Percentiles rank a stretch among this genome's conserved stretches.
Evolutionary conservation across 345 rosid species (phyloP).

Genomic region (Litchi chinensis): DNA sequence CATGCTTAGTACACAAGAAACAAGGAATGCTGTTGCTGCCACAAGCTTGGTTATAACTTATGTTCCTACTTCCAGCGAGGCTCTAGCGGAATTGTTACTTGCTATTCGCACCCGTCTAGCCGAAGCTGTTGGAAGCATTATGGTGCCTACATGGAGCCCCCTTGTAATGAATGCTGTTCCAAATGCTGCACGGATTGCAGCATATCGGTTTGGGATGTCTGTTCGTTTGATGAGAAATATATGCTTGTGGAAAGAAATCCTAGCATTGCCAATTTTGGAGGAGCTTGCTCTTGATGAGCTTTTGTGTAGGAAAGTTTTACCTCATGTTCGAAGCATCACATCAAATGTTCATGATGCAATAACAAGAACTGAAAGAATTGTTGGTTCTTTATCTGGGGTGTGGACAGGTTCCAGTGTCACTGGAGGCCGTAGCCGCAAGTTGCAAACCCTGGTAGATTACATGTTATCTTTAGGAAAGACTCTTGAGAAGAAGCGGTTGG

Average conservation of each 20-base stretch:
- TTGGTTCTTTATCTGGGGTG: slow-evolving; percentile 75
- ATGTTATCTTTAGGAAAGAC: slow-evolving; percentile 52
- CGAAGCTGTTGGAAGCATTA: slow-evolving; percentile 64
- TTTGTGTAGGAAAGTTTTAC: slow-evolving; percentile 74
- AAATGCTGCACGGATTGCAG: slow-evolving; percentile 74
- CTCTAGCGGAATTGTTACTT: slow-evolving; percentile 57
- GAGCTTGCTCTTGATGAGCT: slow-evolving; percentile 84
- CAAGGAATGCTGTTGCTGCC: slow-evolving; percentile 83
- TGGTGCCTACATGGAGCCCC: slow-evolving; percentile 87
- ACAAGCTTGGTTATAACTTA: slow-evolving; percentile 75
- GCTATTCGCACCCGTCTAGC: slow-evolving; percentile 72
- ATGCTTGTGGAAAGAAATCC: slow-evolving; percentile 88
- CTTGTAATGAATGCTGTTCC: slow-evolving; percentile 86
- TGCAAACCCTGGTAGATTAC: slow-evolving; percentile 82
- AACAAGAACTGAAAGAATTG: slow-evolving; percentile 75
- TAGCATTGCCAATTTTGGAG: slow-evolving; percentile 77
- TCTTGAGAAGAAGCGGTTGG: slow-evolving; percentile 56
- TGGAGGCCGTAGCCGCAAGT: slow-evolving; percentile 63
- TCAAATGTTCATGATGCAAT: slow-evolving; percentile 84
- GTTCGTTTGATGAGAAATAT: slow-evolving; percentile 87
- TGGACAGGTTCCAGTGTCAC: slow-evolving; percentile 74
- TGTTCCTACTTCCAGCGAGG: slow-evolving; percentile 76
- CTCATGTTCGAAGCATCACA: slow-evolving; percentile 78
- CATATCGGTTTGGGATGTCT: slow-evolving; percentile 85
- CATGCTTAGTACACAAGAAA: slow-evolving; percentile 74